These are phyloP conservation scores for Xylaria sp. DNA, from an alignment of 495 filamentous ascomycete species.

Conservation along the genomic window DNA sequence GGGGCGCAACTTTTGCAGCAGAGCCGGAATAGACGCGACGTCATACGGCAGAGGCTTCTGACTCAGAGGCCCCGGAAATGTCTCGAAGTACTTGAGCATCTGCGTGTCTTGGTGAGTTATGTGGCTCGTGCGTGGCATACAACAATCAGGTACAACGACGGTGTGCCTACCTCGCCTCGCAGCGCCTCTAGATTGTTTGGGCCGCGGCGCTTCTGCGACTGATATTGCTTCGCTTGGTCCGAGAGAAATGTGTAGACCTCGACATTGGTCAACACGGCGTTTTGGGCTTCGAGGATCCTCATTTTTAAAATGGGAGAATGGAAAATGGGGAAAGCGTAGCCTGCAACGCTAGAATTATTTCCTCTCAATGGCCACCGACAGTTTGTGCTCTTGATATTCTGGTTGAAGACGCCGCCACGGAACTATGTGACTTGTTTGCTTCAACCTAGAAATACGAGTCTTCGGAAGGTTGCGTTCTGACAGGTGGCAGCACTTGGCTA, in stretches of 20 bases:
- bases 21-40: conserved; percentile 36
- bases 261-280: conserved; percentile 54
- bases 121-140: conserved; percentile 11
- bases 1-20: conserved; percentile 47
- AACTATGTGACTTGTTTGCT: neutral
- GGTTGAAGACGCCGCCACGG: neutral
- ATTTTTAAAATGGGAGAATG: too few relatives aligned
- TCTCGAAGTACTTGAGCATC: conserved; percentile 50
- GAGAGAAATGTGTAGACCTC: conserved; percentile 56
- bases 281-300: conserved; percentile 58
- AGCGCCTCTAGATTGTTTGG: conserved; percentile 49
- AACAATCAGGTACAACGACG: neutral
- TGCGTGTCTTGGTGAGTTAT: conserved; percentile 15
- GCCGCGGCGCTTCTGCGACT: conserved; percentile 46
- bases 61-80: conserved; percentile 49
- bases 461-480: neutral
- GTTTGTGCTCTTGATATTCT: neutral
- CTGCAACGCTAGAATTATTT: neutral
- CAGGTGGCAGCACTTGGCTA: neutral
- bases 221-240: conserved; percentile 49
- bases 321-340: neutral
- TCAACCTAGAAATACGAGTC: neutral
- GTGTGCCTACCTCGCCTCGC: conserved; percentile 38
- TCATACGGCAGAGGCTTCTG: conserved; percentile 50
- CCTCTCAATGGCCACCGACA: neutral